phyloP scores from a whole-genome alignment of 345 rosid species.

The Corchorus capsularis region DNA sequence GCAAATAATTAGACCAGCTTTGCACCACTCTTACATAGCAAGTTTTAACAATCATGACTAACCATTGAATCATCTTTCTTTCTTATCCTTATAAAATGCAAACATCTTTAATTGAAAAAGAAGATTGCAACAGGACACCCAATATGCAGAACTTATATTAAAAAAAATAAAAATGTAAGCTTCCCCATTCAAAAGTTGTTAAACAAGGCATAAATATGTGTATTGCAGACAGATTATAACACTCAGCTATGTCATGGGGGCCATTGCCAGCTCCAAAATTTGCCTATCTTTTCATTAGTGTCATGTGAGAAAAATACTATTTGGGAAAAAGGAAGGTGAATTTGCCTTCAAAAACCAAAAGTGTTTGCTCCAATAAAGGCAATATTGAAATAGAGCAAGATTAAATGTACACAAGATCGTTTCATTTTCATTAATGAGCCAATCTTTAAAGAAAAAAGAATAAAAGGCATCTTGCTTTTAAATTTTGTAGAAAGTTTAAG shows the following conservation, averaged over 20 bases:
- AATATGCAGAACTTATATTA: not conserved
- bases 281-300: not conserved
- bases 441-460: not conserved
- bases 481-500: conserved; percentile 11
- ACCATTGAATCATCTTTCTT: not conserved
- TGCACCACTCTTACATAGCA: not conserved
- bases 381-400: not conserved
- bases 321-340: no score
- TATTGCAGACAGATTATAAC: conserved; percentile 4
- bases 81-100: not conserved
- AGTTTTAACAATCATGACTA: conserved; percentile 11
- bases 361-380: no score
- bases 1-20: conserved; percentile 9
- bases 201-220: not conserved
- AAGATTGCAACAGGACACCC: not conserved
- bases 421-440: not conserved
- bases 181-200: not conserved
- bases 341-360: no score
- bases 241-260: not conserved
- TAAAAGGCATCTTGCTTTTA: conserved; percentile 26
- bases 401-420: conserved; percentile 3
- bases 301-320: conserved; percentile 22
- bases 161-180: not conserved
- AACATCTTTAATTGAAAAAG: not conserved
- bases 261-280: not conserved